Evolutionary conservation across 176 grass and related monocot genomes (phyloP).

Genomic region (Chloris gayana): DNA sequence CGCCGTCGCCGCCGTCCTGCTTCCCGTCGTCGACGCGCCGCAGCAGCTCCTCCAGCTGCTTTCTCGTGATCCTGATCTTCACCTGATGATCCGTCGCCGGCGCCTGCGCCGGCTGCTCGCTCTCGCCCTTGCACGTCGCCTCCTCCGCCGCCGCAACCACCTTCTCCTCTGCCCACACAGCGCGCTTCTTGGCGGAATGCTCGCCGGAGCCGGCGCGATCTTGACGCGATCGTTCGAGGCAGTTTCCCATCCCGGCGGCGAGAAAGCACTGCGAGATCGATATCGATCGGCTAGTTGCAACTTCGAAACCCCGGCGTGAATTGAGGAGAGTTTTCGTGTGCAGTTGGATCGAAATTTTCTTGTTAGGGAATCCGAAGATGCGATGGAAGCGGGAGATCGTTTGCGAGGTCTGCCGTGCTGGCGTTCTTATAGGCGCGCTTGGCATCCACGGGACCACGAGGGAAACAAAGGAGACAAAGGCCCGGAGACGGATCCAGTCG

Average conservation of each 20-base stretch:
- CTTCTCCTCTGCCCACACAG: constrained; percentile 16
- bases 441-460: neutral
- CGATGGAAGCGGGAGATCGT: constrained; percentile 18
- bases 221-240: neutral
- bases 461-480: neutral
- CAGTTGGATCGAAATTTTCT: neutral
- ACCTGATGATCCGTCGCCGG: constrained; percentile 35
- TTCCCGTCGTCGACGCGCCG: constrained; percentile 36
- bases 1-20: neutral
- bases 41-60: constrained; percentile 67
- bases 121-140: constrained; percentile 9
- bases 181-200: constrained; percentile 9
- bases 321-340: neutral
- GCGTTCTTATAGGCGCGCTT: constrained; percentile 13
- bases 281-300: neutral
- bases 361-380: neutral
- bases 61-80: constrained; percentile 71
- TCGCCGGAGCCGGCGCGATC: neutral
- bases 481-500: neutral
- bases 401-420: constrained; percentile 8
- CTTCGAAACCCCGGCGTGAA: neutral
- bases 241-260: constrained; percentile 40
- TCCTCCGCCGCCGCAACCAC: neutral
- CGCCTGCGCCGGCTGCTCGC: neutral
- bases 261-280: neutral